Percentiles rank a stretch among this genome's conserved stretches.
phyloP scores from a whole-genome alignment of 257 asterid species.

The Solanum etuberosum region DNA sequence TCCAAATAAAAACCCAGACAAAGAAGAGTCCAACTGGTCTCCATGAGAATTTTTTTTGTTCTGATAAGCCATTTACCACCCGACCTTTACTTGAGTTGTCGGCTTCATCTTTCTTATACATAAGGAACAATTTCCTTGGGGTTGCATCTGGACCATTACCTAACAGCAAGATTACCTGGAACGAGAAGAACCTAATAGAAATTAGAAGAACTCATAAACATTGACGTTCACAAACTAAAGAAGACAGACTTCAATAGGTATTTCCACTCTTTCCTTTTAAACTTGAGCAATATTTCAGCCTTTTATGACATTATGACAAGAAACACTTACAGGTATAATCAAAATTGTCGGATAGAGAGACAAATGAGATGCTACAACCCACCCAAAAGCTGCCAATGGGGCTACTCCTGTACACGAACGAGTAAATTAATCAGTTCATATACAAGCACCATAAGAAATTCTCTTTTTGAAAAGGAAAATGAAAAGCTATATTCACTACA shows the following conservation, averaged over 20 bases:
- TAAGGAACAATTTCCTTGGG: constrained; percentile 56
- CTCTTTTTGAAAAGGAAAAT: background rate
- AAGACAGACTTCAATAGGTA: background rate
- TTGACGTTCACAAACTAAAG: background rate
- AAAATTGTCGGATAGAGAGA: constrained; percentile 77
- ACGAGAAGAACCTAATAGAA: background rate
- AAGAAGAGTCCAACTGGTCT: constrained; percentile 45
- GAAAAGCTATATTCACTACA: background rate
- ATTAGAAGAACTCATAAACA: background rate
- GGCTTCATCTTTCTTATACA: constrained; percentile 26
- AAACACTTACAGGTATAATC: constrained; percentile 64
- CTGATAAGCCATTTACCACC: constrained; percentile 4
- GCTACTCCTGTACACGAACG: constrained; percentile 43
- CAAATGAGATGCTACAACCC: constrained; percentile 86
- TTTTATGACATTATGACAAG: constrained; percentile 1
- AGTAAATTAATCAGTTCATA: constrained; percentile 7
- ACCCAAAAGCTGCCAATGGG: constrained; percentile 93
- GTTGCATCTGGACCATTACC: constrained; percentile 86
- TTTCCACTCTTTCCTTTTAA: background rate
- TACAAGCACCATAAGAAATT: background rate
- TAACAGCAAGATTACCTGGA: constrained; percentile 64
- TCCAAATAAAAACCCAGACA: constrained; percentile 70
- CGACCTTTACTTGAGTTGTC: constrained; percentile 19
- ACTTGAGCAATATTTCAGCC: background rate
- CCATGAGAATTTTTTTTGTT: constrained; percentile 34